Base-by-base conservation (phyloP, 2,329 filamentous ascomycete genomes). In the Colletotrichum neosansevieriae region DNA sequence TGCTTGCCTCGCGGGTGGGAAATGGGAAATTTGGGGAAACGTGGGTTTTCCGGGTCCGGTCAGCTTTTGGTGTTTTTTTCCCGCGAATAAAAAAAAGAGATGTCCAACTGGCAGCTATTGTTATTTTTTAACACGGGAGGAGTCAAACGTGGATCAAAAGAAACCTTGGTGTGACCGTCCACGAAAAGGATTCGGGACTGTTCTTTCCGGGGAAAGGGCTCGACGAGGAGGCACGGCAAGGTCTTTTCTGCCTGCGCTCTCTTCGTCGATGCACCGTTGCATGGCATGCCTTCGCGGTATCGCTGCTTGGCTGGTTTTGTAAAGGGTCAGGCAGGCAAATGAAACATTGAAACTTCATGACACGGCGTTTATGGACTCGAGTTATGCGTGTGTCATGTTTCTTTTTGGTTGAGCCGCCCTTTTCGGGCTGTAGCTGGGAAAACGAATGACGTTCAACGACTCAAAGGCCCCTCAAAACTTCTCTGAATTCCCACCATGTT, bases 311-410 rank as follows among this genome's bases (percentile, higher is more conserved):
- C 82, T 74, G 76, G 77, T 29, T 29, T 79, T 84, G 79, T 82
- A 81, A 82, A 80, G 79, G 79, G 81, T 82, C 80, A 82, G 81
- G 75, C 77, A 79, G 80, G 83, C 83, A 81, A 84, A 85, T 83
- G 81, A 84, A 84, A 82, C 79, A 76, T 82, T 79, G 77, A 79
- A 79, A 79, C 78, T 79, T 80, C 72, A 80, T 56, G 66, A 69
- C 66, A 69, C 54, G 66, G 66, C 66, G 66, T 69, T 69, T 44
- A 19, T 66, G 66, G 66, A 56, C 62, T 66, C 49, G 49, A 69
- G 53, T 59, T 66, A 65, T 66, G 54, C 66, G 62, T 51, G 62
- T 69, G 61, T 49, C 42, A 54, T 69, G 61, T 69, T 69, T 69
- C 62, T 65, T 66, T 42, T 38, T 51, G 51, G 58, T 44, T 58